Evolutionary conservation across 192 early-diverging fungal species (phyloP), one percentile per base, ranked within the genome.

Genomic region (Helicostylum pulchrum): DNA sequence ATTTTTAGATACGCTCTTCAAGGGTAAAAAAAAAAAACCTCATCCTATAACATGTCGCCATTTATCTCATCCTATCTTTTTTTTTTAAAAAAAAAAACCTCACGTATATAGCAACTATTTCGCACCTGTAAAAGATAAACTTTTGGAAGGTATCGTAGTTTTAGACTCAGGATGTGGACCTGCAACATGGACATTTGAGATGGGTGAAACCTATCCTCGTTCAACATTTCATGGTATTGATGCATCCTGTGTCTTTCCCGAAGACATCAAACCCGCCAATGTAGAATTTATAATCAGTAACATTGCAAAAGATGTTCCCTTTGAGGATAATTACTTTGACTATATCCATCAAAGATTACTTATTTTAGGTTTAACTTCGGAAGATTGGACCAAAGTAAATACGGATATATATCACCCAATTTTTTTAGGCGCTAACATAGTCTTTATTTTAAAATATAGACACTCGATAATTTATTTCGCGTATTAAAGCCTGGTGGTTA

Each of bases 191-290:
- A 53, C 71, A 3, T 26, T 78, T 30, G 80, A 84, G 53, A 77
- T 84, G 75, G 78, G 80, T 11, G 73, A 77, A 17, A 78, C 74
- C 12, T 77, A 74, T 54, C 77, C 78, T 32, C 57, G 68, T 21
- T 68, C 72, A 21, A 72, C 65, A 4, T 82, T 84, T 23, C 66
- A 72, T 53, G 83, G 80, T 2, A 63, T 80, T 31, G 83, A 84
- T 21, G 80, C 78, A 9, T 68, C 73, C 5, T 46, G 63, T 4
- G 62, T 73, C 15, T 78, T 69, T 48, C 69, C 73, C 11, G 34
- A 58, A n/a, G 49, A 45, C 20, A 69, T 70, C 46, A 63, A 69
- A 15, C 71, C 67, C 4, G 39, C 44, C 12, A 73, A 73, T 30
- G 31, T 49, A 12, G 19, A 23, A 30, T 70, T 73, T n/a, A 10